A percentile compares a stretch with the other conserved stretches of the same genome.
phyloP scores from a whole-genome alignment of 805 yeast species.

The Barnettozyma salicaria region DNA sequence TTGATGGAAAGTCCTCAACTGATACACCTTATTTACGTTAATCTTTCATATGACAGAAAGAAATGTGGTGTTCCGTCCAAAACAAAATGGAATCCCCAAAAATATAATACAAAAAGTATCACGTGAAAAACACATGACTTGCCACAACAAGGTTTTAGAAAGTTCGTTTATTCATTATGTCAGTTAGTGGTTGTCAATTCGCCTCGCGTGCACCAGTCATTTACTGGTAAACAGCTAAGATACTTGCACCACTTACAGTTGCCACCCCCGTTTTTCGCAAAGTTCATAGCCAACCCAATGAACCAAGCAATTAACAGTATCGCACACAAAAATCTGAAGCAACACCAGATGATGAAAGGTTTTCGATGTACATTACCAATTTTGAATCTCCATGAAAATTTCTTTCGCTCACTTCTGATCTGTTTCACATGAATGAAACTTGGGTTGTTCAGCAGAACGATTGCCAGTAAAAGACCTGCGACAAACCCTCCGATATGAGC shows the following conservation, averaged over 20 bases:
- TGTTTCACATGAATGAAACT: conserved; percentile 29
- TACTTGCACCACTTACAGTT: conserved; percentile 70
- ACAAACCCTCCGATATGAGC: conserved; percentile 73
- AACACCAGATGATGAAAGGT: conserved; percentile 47
- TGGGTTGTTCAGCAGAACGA: conserved; percentile 52
- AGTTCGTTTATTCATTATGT: too few species aligned
- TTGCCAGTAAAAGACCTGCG: conserved; percentile 47
- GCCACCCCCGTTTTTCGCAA: conserved; percentile 42
- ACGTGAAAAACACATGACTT: background rate
- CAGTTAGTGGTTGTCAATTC: conserved; percentile 10
- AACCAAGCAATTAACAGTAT: conserved; percentile 44
- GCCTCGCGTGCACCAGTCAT: conserved; percentile 64
- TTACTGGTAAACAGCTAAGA: conserved; percentile 62
- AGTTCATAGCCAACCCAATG: conserved; percentile 42
- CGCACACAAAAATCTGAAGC: conserved; percentile 40
- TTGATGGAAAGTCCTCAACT: too few species aligned
- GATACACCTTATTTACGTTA: too few species aligned
- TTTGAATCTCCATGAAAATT: conserved; percentile 12
- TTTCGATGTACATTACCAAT: conserved; percentile 28
- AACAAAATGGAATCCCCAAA: background rate
- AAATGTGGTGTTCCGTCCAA: too few species aligned
- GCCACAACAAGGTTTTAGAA: too few species aligned
- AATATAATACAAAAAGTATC: background rate
- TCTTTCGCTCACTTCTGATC: conserved; percentile 1
- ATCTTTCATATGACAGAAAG: background rate